Base-by-base conservation (phyloP, 164 flowering plant species). In the Piper betle region DNA sequence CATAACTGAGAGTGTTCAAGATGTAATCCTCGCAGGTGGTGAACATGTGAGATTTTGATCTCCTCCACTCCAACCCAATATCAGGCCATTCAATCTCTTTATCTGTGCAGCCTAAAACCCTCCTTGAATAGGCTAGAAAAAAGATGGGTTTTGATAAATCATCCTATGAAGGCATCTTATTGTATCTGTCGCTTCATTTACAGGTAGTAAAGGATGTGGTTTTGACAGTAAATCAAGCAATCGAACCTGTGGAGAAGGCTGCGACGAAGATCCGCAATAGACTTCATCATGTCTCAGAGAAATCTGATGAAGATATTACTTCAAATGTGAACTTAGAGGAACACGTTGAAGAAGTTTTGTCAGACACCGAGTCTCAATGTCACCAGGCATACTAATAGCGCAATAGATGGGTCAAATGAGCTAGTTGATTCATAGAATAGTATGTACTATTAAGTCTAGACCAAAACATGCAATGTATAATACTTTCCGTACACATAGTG, bases 171-270 rank as follows among this genome's bases (percentile, higher is more conserved):
- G 2, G 33, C 2, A 25, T 25, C 33, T 25, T 25, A 25, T 25
- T 25, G 33, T 0, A 25, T 25, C 33, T 25, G 33, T 25, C 33
- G 33, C 33, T 25, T 25, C 17, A 15, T 52, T 16, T 33, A 42
- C 81, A 92, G 98, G 93, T 92, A 18, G 84, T 83, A 38, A 79
- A 85, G 78, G 98, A 92, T 71, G 98, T 92, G 3, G 87, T 79
- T 39, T 66, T 92, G 80, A 89, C 93, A 5, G 82, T 92, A 66
- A 87, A 78, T 64, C 93, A 92, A 71, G 96, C 98, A 37, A 88
- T 89, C 18, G 86, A 84, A 62, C 98, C 93, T 7, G 89, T 92
- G 58, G 96, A 78, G 61, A 86, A 85, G 69, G 95, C 91, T 5
- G 78, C 84, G 71, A 81, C 83, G 6, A 88, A 84, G 72, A 89